phyloP scores from a whole-genome alignment of 371 early-diverging fungal species.

The Circinella minor region DNA sequence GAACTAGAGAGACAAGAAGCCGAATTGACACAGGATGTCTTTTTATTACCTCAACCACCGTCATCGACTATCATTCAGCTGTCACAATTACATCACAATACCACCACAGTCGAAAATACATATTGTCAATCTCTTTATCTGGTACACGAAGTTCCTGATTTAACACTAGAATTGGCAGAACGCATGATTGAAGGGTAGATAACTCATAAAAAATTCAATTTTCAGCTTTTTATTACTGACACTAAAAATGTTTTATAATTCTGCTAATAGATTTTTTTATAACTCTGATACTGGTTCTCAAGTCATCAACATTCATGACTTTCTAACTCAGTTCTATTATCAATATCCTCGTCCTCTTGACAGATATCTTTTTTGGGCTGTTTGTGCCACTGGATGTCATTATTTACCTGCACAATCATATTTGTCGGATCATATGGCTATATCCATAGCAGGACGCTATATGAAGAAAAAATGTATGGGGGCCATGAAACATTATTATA shows the following conservation, averaged over 20 bases:
- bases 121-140: neutral
- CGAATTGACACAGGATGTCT: too few relatives aligned
- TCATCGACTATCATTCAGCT: too few relatives aligned
- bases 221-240: too few relatives aligned
- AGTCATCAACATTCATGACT: neutral
- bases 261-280: neutral
- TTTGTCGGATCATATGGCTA: too few relatives aligned
- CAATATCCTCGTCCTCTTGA: slow-evolving; percentile 4
- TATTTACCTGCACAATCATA: neutral
- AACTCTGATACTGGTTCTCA: neutral
- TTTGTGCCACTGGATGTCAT: neutral
- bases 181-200: neutral
- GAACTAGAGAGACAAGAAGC: too few relatives aligned
- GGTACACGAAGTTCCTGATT: neutral
- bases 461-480: neutral
- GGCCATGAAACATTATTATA: neutral
- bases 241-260: too few relatives aligned
- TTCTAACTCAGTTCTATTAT: neutral
- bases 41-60: too few relatives aligned
- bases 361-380: neutral
- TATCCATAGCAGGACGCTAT: neutral
- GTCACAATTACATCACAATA: too few relatives aligned
- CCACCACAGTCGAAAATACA: too few relatives aligned
- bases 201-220: too few relatives aligned
- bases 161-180: neutral